phyloP scores from a whole-genome alignment of 768 basidiomycete genomes.

The Roridomyces roridus region DNA sequence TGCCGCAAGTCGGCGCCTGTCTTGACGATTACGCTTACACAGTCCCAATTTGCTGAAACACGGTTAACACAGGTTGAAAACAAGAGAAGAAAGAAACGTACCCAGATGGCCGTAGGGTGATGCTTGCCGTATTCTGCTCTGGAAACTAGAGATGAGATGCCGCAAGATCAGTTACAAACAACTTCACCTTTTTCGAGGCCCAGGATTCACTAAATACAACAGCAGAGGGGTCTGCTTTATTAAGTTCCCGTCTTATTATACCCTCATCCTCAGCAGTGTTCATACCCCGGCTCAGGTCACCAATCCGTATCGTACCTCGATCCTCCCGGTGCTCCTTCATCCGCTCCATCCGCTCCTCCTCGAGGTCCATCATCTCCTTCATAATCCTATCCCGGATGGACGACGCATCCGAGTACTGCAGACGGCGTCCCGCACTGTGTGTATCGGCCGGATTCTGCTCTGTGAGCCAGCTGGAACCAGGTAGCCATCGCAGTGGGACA shows the following conservation, averaged over 20 bases:
- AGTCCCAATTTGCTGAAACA: slow-evolving; percentile 75
- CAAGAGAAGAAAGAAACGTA: slow-evolving; percentile 35
- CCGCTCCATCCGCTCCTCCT: slow-evolving; percentile 95
- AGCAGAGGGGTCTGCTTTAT: slow-evolving; percentile 95
- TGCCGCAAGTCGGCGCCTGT: slow-evolving; percentile 96
- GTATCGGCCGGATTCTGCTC: slow-evolving; percentile 29
- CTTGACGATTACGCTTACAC: slow-evolving; percentile 97
- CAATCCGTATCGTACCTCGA: slow-evolving; percentile 69
- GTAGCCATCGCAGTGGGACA: slow-evolving; percentile 53
- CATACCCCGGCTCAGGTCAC: slow-evolving; percentile 53
- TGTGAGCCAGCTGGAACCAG: slow-evolving; percentile 60
- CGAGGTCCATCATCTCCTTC: slow-evolving; percentile 96
- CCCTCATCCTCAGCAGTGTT: slow-evolving; percentile 90
- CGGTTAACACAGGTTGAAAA: no score
- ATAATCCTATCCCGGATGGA: slow-evolving; percentile 95
- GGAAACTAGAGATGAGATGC: slow-evolving; percentile 2
- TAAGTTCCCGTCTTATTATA: slow-evolving; percentile 91
- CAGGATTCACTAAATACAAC: slow-evolving; percentile 96
- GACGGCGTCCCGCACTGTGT: slow-evolving; percentile 59
- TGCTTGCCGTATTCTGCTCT: slow-evolving; percentile 89
- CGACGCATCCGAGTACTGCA: slow-evolving; percentile 84
- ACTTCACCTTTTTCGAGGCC: slow-evolving; percentile 84
- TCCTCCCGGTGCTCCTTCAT: slow-evolving; percentile 79
- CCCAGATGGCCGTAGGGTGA: slow-evolving; percentile 98
- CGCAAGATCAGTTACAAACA: background rate